These are phyloP conservation scores for Ceratocystiopsis minuta DNA, from an alignment of 2,329 filamentous ascomycete genomes.

Conservation along the genomic window DNA sequence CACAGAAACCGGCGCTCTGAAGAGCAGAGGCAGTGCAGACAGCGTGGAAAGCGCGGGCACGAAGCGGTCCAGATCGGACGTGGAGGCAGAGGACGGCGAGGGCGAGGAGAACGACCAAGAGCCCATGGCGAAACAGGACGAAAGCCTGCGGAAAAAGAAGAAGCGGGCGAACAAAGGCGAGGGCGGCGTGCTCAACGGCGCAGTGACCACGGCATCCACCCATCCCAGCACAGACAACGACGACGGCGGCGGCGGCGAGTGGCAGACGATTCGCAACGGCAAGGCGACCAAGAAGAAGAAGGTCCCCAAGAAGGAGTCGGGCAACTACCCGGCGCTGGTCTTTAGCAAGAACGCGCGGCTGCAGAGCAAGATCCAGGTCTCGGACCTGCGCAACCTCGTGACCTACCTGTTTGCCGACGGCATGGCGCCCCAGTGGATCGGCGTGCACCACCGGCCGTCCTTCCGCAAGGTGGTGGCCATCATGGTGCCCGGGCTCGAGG, in stretches of 20 bases:
- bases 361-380: conserved; percentile 42
- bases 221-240: conserved; percentile 8
- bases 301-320: conserved; percentile 33
- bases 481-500: conserved; percentile 83
- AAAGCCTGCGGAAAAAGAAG: background rate
- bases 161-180: background rate
- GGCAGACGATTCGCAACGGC: conserved; percentile 32
- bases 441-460: conserved; percentile 41
- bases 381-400: conserved; percentile 43
- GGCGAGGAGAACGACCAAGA: too few relatives aligned
- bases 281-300: conserved; percentile 38
- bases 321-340: conserved; percentile 39
- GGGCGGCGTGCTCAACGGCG: background rate
- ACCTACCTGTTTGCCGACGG: conserved; percentile 52
- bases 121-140: background rate
- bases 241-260: conserved; percentile 16
- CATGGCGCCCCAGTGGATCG: conserved; percentile 45
- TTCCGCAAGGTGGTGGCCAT: conserved; percentile 69
- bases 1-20: too few relatives aligned
- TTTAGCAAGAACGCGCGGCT: conserved; percentile 41
- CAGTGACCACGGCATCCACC: too few relatives aligned
- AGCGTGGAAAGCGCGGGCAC: background rate
- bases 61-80: conserved; percentile 1
- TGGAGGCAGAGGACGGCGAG: conserved; percentile 1
- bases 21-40: background rate